These are phyloP conservation scores for Podila epigama DNA, from an alignment of 192 early-diverging fungal species.

Conservation along the genomic window DNA sequence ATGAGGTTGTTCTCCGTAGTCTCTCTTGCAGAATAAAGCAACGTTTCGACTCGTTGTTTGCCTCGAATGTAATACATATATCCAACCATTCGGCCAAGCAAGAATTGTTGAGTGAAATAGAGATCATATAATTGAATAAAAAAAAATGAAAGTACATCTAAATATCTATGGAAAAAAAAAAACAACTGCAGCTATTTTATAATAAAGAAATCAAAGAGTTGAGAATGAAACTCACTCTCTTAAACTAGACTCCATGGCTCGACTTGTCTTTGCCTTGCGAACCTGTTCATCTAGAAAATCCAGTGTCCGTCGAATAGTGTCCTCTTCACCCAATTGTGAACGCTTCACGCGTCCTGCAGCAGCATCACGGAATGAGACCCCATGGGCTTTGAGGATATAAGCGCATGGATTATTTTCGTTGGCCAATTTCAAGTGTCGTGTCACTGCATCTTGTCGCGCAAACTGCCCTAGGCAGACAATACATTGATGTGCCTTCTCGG, in stretches of 20 bases:
- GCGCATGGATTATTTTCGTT: slow-evolving; percentile 27
- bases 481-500: slow-evolving; percentile 73
- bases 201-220: neutral
- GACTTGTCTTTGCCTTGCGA: slow-evolving; percentile 7
- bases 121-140: too few relatives aligned
- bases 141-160: too few relatives aligned
- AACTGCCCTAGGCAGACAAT: slow-evolving; percentile 72
- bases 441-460: slow-evolving; percentile 45
- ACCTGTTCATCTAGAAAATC: slow-evolving; percentile 9
- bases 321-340: slow-evolving; percentile 13
- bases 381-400: slow-evolving; percentile 8
- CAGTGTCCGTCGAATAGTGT: slow-evolving; percentile 1
- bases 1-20: too few relatives aligned
- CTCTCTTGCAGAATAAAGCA: too few relatives aligned
- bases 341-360: slow-evolving; percentile 18
- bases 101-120: too few relatives aligned
- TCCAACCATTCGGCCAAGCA: neutral
- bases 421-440: slow-evolving; percentile 31
- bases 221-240: neutral
- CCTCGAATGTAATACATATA: too few relatives aligned
- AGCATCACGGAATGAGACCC: slow-evolving; percentile 12
- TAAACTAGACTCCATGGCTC: neutral
- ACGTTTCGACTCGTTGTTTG: too few relatives aligned
- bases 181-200: too few relatives aligned
- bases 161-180: neutral